phyloP scores from a whole-genome alignment of 345 rosid genomes.

The Passiflora organensis region DNA sequence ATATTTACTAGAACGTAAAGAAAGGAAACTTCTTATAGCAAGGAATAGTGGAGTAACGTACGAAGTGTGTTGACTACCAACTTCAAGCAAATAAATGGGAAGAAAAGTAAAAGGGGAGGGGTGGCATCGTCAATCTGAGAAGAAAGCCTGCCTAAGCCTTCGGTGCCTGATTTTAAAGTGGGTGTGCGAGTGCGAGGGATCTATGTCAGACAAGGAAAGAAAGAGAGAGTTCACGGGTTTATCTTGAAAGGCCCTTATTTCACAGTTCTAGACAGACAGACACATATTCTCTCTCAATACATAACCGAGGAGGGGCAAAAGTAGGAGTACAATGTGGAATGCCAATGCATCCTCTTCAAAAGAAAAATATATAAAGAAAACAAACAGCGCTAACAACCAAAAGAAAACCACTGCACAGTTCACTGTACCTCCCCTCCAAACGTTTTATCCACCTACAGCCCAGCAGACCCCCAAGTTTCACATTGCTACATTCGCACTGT shows the following conservation, averaged over 20 bases:
- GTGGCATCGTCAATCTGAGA: constrained; percentile 23
- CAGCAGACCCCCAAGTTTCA: too few species aligned
- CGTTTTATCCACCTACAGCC: too few species aligned
- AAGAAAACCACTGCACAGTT: too few species aligned
- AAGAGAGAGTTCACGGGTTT: constrained; percentile 76
- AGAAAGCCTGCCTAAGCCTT: constrained; percentile 16
- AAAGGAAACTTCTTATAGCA: too few species aligned
- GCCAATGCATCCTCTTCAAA: background rate
- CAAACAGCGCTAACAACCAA: too few species aligned
- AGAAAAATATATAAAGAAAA: too few species aligned
- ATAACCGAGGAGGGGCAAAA: constrained; percentile 40
- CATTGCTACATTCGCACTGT: too few species aligned
- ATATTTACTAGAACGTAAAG: too few species aligned
- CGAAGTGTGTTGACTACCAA: too few species aligned
- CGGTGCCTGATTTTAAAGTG: constrained; percentile 44
- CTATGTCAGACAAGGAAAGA: constrained; percentile 43
- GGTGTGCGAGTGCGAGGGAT: constrained; percentile 73
- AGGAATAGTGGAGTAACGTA: background rate
- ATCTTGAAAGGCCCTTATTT: constrained; percentile 77
- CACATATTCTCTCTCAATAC: constrained; percentile 72
- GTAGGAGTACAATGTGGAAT: background rate
- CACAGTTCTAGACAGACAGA: constrained; percentile 67
- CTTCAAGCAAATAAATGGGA: background rate
- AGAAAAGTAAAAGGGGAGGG: constrained; percentile 7
- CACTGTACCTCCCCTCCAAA: too few species aligned